These are phyloP conservation scores for Leccinum obscurum DNA, from an alignment of 768 basidiomycete genomes.

Conservation along the genomic window DNA sequence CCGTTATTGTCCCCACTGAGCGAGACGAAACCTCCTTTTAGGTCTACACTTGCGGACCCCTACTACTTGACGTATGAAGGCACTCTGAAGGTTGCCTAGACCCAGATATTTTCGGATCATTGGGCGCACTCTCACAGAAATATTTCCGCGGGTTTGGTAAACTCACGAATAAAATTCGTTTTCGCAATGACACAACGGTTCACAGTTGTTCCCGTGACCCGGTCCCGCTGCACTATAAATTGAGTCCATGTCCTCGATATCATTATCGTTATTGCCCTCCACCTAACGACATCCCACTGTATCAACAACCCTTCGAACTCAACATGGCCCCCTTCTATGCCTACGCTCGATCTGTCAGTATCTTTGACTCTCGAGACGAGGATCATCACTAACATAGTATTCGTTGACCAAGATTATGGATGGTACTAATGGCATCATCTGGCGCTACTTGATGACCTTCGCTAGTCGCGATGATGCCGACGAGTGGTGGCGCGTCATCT, in stretches of 20 bases:
- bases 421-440: neutral
- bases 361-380: neutral
- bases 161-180: neutral
- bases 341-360: neutral
- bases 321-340: neutral
- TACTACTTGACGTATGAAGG: neutral
- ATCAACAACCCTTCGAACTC: neutral
- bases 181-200: neutral
- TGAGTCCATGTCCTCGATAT: neutral
- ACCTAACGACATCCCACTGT: neutral
- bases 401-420: neutral
- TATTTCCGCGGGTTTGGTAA: neutral
- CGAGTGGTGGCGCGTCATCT: neutral
- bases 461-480: neutral
- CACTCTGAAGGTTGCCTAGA: neutral
- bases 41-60: neutral
- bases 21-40: neutral
- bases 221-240: neutral
- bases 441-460: neutral
- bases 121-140: neutral
- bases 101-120: neutral
- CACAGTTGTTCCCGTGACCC: neutral
- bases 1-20: neutral
- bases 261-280: neutral
- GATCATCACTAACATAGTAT: neutral